Conservation (phyloP, 768 basidiomycete genomes). For the Serendipita sp. region DNA sequence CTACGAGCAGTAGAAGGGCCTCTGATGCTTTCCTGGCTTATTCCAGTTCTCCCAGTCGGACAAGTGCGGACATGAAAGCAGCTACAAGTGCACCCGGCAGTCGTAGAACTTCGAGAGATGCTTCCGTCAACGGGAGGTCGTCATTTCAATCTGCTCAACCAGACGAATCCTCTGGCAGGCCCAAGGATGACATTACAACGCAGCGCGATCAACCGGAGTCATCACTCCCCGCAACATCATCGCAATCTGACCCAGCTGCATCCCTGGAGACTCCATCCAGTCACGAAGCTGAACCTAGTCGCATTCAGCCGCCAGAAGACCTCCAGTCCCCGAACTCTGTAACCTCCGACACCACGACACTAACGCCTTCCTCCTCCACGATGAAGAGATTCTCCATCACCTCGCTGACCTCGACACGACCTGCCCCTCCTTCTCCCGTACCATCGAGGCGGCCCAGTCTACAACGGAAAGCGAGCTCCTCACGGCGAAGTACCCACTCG, state of each 20-base stretch:
- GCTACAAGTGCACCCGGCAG: not conserved
- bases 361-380: not conserved
- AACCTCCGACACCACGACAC: not conserved
- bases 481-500: not conserved
- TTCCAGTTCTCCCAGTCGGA: not conserved
- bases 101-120: not conserved
- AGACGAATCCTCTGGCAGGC: no score
- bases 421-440: not conserved
- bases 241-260: not conserved
- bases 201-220: no score
- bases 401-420: not conserved
- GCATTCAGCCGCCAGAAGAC: not conserved
- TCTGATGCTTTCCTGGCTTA: not conserved
- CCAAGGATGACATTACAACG: no score
- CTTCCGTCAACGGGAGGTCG: not conserved
- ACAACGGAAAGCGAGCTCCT: not conserved
- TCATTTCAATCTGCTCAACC: not conserved
- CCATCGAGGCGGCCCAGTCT: not conserved
- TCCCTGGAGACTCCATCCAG: not conserved
- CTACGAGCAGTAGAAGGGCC: not conserved
- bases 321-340: not conserved
- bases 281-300: not conserved
- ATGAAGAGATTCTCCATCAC: not conserved
- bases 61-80: not conserved
- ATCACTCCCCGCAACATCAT: not conserved